Evolutionary conservation across 2,329 filamentous ascomycete species (phyloP), one percentile per base, ranked within the genome.

Genomic region (Rugonectria rugulosa): DNA sequence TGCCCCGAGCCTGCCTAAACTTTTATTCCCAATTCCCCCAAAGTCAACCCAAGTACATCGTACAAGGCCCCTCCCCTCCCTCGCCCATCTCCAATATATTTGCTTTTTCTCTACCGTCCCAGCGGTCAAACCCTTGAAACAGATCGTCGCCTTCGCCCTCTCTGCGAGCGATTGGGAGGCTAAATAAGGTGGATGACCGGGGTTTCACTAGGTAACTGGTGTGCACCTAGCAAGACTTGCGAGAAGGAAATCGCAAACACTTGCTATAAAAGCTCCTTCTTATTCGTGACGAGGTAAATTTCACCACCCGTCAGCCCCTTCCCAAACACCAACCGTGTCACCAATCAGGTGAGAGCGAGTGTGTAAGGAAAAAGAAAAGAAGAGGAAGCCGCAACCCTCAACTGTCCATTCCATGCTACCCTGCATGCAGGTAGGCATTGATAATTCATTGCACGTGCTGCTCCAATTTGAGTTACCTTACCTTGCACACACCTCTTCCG

Each of bases 81-180:
- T 17, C 36, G 34, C 36, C 20, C 32, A 19, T 10, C 19, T 27
- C 17, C 14, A 9, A 54, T 53, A 32, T 45, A 24, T 20, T 49
- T 31, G 50, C 37, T 49, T 53, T 57, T 45, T 59, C 59, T 60
- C 53, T 56, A 40, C 52, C 32, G 53, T 50, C 32, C 32, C 29
- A 49, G 47, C 26, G 45, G 55, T 37, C 27, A 44, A 44, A 53
- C 43, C 38, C 49, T 57, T 53, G 48, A 37, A 32, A n/a, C 11
- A 40, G 54, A 53, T 56, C 46, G 32, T 45, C 53, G 26, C 32
- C 15, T 36, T 45, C 53, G 26, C 32, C 15, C 41, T 50, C 49
- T 7, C 20, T 44, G 20, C 40, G 38, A 43, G 19, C 41, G 46
- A 36, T 46, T 41, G 26, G 23, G 23, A 45, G 29, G 37, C 53